Evolutionary conservation across 305 asterid genomes (phyloP).

Genomic region (Fraxinus latifolia): DNA sequence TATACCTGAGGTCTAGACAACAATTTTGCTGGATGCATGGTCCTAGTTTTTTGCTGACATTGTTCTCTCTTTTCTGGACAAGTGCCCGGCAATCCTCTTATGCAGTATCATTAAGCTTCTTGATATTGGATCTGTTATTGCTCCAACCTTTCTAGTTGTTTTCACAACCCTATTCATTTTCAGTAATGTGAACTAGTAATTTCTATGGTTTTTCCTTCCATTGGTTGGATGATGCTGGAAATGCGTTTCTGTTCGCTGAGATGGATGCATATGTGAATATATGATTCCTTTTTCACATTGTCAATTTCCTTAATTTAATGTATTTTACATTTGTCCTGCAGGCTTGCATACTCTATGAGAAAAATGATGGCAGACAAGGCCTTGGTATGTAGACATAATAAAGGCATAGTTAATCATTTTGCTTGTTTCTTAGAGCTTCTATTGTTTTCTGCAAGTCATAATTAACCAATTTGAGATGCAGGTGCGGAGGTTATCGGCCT

Average conservation of each 20-base stretch:
- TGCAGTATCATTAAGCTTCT: slow-evolving; percentile 5
- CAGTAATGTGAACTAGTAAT: not conserved
- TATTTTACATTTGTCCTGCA: slow-evolving; percentile 33
- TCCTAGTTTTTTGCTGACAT: slow-evolving; percentile 5
- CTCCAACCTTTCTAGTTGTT: not conserved
- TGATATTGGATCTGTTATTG: slow-evolving; percentile 8
- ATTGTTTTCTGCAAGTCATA: slow-evolving; percentile 3
- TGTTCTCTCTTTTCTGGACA: slow-evolving; percentile 1
- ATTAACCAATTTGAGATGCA: slow-evolving; percentile 32
- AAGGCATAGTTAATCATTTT: slow-evolving; percentile 13
- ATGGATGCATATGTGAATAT: slow-evolving; percentile 9
- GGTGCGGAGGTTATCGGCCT: slow-evolving; percentile 98
- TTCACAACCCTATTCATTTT: slow-evolving; percentile 2
- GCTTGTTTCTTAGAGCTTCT: not conserved
- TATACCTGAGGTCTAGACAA: not conserved
- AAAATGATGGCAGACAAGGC: slow-evolving; percentile 99
- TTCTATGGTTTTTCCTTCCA: not conserved
- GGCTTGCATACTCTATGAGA: slow-evolving; percentile 98
- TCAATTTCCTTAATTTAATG: slow-evolving; percentile 1
- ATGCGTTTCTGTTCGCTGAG: slow-evolving; percentile 6
- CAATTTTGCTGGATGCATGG: slow-evolving; percentile 5
- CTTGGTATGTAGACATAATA: slow-evolving; percentile 52
- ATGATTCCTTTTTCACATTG: slow-evolving; percentile 16
- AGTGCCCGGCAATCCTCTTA: not conserved
- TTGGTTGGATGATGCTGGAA: slow-evolving; percentile 13